Conservation (phyloP, 1,284 basidiomycete genomes). For the Marasmius tenuissimus region DNA sequence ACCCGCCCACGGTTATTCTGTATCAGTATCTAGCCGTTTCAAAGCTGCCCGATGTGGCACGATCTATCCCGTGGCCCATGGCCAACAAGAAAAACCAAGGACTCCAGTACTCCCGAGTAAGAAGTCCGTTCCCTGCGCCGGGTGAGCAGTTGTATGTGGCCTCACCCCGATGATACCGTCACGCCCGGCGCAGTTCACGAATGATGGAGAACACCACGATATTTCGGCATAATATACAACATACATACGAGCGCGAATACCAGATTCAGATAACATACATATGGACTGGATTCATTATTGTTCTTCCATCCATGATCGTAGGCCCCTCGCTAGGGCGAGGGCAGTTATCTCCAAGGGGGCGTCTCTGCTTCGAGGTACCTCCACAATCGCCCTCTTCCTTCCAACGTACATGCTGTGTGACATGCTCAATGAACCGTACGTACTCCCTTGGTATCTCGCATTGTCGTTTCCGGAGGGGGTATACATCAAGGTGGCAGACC, state of each 20-base stretch:
- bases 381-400: conserved; percentile 55
- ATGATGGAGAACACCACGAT: not conserved
- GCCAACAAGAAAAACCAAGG: too few relatives aligned
- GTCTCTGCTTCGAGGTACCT: conserved; percentile 41
- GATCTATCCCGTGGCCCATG: too few relatives aligned
- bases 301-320: conserved; percentile 10
- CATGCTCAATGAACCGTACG: conserved; percentile 16
- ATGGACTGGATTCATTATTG: not conserved
- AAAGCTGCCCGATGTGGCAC: too few relatives aligned
- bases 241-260: not conserved
- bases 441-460: conserved; percentile 13
- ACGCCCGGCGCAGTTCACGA: not conserved
- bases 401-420: conserved; percentile 20
- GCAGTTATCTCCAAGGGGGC: conserved; percentile 10
- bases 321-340: conserved; percentile 4
- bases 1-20: too few relatives aligned
- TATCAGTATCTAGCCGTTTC: too few relatives aligned
- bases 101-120: too few relatives aligned
- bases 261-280: not conserved
- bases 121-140: too few relatives aligned
- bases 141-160: too few relatives aligned
- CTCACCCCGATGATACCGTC: too few relatives aligned
- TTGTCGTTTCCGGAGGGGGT: conserved; percentile 17
- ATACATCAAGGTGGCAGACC: conserved; percentile 56
- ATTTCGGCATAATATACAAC: not conserved